Conservation (phyloP, 192 early-diverging fungal genomes). For the Entomortierella lignicola region DNA sequence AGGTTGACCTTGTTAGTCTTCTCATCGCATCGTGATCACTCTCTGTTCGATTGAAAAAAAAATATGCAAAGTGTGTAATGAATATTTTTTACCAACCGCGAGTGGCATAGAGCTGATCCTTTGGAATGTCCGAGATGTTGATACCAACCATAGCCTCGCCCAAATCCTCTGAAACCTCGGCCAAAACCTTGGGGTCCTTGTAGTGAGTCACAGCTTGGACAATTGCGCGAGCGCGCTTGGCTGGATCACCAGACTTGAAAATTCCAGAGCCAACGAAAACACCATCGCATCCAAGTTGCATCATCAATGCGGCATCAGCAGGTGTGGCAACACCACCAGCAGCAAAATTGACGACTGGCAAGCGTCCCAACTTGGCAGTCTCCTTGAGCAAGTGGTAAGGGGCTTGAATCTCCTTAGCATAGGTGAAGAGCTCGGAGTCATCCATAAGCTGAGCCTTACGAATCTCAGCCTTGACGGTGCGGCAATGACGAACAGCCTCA, state of each 20-base stretch:
- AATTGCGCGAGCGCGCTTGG: slow-evolving; percentile 93
- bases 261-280: slow-evolving; percentile 98
- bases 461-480: slow-evolving; percentile 90
- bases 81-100: slow-evolving; percentile 69
- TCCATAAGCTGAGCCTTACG: slow-evolving; percentile 84
- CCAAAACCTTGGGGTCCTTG: slow-evolving; percentile 89
- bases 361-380: slow-evolving; percentile 84
- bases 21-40: background rate
- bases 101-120: slow-evolving; percentile 67
- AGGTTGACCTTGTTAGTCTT: background rate
- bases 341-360: slow-evolving; percentile 99
- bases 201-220: slow-evolving; percentile 98
- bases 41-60: background rate
- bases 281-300: slow-evolving; percentile 99
- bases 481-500: slow-evolving; percentile 96
- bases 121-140: slow-evolving; percentile 77
- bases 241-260: slow-evolving; percentile 95
- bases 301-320: slow-evolving; percentile 98
- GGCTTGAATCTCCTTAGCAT: slow-evolving; percentile 96
- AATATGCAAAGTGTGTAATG: background rate
- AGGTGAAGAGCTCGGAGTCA: slow-evolving; percentile 92
- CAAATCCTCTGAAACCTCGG: slow-evolving; percentile 89
- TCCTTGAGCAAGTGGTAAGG: slow-evolving; percentile 93
- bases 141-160: slow-evolving; percentile 99
- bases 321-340: slow-evolving; percentile 98